Conservation (phyloP, 768 basidiomycete species). For the Amanita pseudoporphyria region DNA sequence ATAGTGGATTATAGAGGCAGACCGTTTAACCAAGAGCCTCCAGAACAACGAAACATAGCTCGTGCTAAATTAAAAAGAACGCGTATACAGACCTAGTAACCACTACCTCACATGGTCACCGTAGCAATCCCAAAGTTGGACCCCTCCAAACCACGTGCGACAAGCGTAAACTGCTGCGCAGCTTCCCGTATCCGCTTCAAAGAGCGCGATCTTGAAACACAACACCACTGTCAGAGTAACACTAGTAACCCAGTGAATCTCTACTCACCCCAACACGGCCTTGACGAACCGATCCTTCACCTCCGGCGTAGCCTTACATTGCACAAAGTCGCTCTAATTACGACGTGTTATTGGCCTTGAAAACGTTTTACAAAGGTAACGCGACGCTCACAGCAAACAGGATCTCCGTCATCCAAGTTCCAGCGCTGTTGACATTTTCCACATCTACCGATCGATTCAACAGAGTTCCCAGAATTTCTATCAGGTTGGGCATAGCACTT, state of each 20-base stretch:
- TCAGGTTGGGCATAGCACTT: conserved; percentile 74
- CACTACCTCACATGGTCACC: conserved; percentile 33
- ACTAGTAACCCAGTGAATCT: not conserved
- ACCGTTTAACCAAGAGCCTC: no score
- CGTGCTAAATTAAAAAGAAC: no score
- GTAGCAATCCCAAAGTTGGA: conserved; percentile 82
- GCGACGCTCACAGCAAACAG: conserved; percentile 43
- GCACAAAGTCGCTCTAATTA: conserved; percentile 60
- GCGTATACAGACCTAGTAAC: no score
- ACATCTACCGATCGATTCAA: conserved; percentile 36
- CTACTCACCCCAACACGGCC: conserved; percentile 51
- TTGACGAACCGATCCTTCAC: conserved; percentile 76
- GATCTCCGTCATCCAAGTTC: conserved; percentile 66
- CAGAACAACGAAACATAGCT: not conserved
- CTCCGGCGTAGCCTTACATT: conserved; percentile 60
- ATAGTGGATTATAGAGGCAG: no score
- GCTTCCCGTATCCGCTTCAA: conserved; percentile 71
- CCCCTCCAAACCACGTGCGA: conserved; percentile 77
- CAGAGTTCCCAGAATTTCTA: conserved; percentile 68
- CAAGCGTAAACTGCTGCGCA: conserved; percentile 77
- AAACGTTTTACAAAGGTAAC: not conserved
- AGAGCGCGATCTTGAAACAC: conserved; percentile 49
- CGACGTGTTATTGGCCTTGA: not conserved
- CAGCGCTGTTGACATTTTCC: conserved; percentile 23
- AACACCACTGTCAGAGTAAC: not conserved